phyloP scores from a whole-genome alignment of 163 green algal genomes.

The Scenedesmus sp. region DNA sequence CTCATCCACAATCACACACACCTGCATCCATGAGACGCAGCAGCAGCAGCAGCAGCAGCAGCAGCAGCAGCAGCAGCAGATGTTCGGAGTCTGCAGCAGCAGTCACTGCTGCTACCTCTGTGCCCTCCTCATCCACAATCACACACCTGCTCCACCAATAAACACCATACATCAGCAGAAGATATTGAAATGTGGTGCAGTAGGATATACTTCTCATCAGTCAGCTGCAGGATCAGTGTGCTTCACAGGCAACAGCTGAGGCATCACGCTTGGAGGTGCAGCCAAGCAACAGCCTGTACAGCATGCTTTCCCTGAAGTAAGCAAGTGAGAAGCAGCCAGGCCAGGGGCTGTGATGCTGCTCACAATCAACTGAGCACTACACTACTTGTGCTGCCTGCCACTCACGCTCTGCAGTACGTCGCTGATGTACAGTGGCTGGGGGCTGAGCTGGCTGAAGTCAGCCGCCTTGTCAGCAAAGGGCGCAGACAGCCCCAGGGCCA shows the following conservation, averaged over 20 bases:
- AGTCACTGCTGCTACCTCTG: conserved; percentile 57
- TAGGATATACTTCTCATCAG: too few species aligned
- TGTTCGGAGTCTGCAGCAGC: neutral
- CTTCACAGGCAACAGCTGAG: neutral
- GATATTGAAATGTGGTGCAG: too few species aligned
- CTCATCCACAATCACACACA: conserved; percentile 64
- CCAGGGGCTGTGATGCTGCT: too few species aligned
- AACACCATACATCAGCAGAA: too few species aligned
- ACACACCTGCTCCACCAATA: conserved; percentile 25
- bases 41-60: neutral
- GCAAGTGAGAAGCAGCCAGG: too few species aligned
- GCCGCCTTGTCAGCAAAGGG: conserved; percentile 25
- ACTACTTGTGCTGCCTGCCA: neutral
- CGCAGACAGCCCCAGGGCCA: conserved; percentile 34
- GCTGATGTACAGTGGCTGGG: conserved; percentile 2
- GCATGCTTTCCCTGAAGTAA: neutral
- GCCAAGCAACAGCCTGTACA: neutral
- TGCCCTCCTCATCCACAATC: conserved; percentile 64
- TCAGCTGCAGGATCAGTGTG: too few species aligned
- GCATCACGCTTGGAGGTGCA: neutral
- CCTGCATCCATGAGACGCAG: conserved; percentile 35
- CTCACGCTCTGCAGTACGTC: conserved; percentile 51
- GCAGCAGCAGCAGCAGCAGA: neutral
- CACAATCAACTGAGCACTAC: too few species aligned
- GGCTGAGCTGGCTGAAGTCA: conserved; percentile 39